Evolutionary conservation across 352 stramenopile genomes (phyloP).

Genomic region (Phytophthora multivora): DNA sequence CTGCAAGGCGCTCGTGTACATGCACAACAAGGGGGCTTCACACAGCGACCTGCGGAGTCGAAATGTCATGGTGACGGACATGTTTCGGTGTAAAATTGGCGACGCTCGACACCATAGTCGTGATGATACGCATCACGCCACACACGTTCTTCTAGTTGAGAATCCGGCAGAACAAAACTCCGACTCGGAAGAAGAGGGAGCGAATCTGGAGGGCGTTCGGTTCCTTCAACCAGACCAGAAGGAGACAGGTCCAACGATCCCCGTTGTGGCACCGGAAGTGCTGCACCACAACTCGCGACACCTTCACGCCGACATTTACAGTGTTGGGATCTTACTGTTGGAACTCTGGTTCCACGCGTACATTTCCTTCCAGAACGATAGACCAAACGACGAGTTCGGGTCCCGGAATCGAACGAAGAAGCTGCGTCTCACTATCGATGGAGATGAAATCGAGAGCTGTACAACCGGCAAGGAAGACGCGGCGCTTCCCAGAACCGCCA

Average conservation of each 20-base stretch:
- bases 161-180: conserved; percentile 4
- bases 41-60: conserved; percentile 72
- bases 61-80: conserved; percentile 67
- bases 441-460: conserved; percentile 8
- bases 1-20: conserved; percentile 53
- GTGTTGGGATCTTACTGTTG: conserved; percentile 55
- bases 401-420: conserved; percentile 20
- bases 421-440: conserved; percentile 18
- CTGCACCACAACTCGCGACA: conserved; percentile 40
- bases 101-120: conserved; percentile 53
- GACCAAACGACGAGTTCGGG: conserved; percentile 19
- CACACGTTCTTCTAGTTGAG: conserved; percentile 26
- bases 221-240: conserved; percentile 35
- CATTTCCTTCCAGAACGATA: conserved; percentile 42
- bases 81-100: conserved; percentile 63
- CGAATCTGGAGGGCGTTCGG: conserved; percentile 38
- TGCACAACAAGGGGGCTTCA: conserved; percentile 53
- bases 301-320: conserved; percentile 61
- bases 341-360: conserved; percentile 63
- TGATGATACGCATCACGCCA: conserved; percentile 28
- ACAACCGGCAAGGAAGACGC: conserved; percentile 8
- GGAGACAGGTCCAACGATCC: conserved; percentile 30
- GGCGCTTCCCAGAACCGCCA: conserved; percentile 28
- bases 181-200: conserved; percentile 33
- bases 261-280: conserved; percentile 55